A percentile compares a stretch with the other conserved stretches of the same genome.
Evolutionary conservation across 2,329 filamentous ascomycete genomes (phyloP).

Genomic region (Aschersonia sp.): DNA sequence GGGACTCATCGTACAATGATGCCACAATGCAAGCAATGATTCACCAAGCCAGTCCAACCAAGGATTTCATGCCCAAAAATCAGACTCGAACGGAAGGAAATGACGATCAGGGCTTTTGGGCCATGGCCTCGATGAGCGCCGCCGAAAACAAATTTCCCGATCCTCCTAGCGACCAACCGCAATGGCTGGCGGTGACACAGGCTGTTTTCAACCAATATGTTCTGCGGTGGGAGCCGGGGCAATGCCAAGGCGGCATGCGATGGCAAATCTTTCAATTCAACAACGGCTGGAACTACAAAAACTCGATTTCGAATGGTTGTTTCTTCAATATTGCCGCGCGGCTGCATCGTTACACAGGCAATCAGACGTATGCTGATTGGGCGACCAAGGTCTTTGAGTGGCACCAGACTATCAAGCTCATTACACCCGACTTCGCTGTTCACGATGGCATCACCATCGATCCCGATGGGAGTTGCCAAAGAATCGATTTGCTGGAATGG

Average conservation of each 20-base stretch:
- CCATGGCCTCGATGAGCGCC: slow-evolving; percentile 65
- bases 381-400: slow-evolving; percentile 57
- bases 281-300: slow-evolving; percentile 55
- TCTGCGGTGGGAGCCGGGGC: slow-evolving; percentile 48
- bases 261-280: slow-evolving; percentile 81
- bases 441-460: slow-evolving; percentile 30
- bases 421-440: slow-evolving; percentile 39
- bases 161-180: slow-evolving; percentile 44
- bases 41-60: slow-evolving; percentile 44
- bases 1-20: slow-evolving; percentile 49
- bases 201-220: slow-evolving; percentile 71
- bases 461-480: slow-evolving; percentile 28
- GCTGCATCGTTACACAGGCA: slow-evolving; percentile 64
- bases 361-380: slow-evolving; percentile 65
- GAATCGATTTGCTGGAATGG: slow-evolving; percentile 47
- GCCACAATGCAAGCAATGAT: slow-evolving; percentile 42
- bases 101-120: slow-evolving; percentile 76
- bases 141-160: slow-evolving; percentile 65
- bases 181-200: slow-evolving; percentile 65
- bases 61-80: slow-evolving; percentile 53
- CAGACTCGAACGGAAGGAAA: slow-evolving; percentile 49
- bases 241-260: slow-evolving; percentile 59
- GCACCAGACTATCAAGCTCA: slow-evolving; percentile 40
- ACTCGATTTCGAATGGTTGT: slow-evolving; percentile 53
- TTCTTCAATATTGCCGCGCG: slow-evolving; percentile 58